Evolutionary conservation across 2,329 filamentous ascomycete genomes (phyloP), one percentile per base, ranked within the genome.

Genomic region (Epichloe aotearoae): DNA sequence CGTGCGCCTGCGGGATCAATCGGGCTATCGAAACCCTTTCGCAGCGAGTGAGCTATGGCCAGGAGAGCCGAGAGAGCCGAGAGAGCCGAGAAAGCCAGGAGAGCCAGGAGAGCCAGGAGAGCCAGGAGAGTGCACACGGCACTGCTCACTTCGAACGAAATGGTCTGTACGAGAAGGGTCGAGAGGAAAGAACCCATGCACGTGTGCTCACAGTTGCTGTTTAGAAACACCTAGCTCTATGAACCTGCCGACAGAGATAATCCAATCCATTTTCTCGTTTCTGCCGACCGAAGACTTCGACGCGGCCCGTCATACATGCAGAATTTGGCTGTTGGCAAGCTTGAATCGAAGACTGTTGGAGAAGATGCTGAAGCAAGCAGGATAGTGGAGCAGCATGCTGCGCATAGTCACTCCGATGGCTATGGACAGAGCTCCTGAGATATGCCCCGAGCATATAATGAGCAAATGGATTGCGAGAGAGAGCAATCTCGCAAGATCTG

Each of bases 301-400:
- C 57, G 70, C 76, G 50, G 79, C 80, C 15, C 72, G 81, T 17
- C 74, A 77, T 54, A 74, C 74, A 17, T 85, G 80, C 58, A 73
- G 74, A 44, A 63, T 65, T 37, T 85, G 79, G 82, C 79, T 82
- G 67, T 62, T 72, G 38, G 73, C 72, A 20, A 77, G 79, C 47
- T 61, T 84, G n/a, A 66, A 80, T 47, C 62, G 64, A 41, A 63
- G 58, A 2, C 56, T 84, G 2, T 64, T 84, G 11, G 62, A 65
- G 26, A 58, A 57, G 2, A 81, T 82, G 75, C 59, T 83, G 43
- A 71, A 69, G 56, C 67, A 73, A 52, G 75, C 75, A 38, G 78
- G 78, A 4, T 80, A 77, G 73, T 75, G 67, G 66, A 69, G 57
- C 50, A 66, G 65, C 53, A 55, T 64, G 39, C 52, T 60, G 23